Percentiles rank a stretch among this genome's conserved stretches.
These are phyloP conservation scores for Isoetes engelmannii DNA, from an alignment of 83 land plant species.

Conservation along the genomic window DNA sequence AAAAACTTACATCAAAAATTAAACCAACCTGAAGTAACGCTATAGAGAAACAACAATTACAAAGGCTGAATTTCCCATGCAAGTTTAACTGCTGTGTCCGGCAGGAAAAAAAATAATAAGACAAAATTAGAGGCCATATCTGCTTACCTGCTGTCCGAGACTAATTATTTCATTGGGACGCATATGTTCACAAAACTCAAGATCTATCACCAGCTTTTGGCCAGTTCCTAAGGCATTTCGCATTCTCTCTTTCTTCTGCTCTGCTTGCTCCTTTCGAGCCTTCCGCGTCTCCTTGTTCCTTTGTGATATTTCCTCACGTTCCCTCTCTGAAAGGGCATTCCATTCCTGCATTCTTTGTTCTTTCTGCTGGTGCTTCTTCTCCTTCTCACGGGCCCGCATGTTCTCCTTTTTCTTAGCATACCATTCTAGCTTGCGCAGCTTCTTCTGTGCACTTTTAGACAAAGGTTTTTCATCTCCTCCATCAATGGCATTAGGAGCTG, in stretches of 20 bases:
- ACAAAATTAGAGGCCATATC: background rate
- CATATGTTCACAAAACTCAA: conserved; percentile 78
- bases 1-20: background rate
- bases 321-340: conserved; percentile 52
- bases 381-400: conserved; percentile 53
- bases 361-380: conserved; percentile 38
- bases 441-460: conserved; percentile 70
- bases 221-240: conserved; percentile 45
- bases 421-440: conserved; percentile 56
- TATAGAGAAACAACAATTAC: background rate
- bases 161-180: conserved; percentile 53
- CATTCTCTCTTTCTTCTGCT: conserved; percentile 42
- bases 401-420: conserved; percentile 50
- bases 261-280: conserved; percentile 23
- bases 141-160: conserved; percentile 67
- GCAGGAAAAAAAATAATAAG: background rate
- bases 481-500: too few species aligned
- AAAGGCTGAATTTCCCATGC: background rate
- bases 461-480: conserved; percentile 20
- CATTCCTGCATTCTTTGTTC: conserved; percentile 68
- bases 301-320: conserved; percentile 32
- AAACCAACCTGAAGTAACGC: background rate
- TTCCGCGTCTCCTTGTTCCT: conserved; percentile 43
- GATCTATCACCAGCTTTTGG: conserved; percentile 78
- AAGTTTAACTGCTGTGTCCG: background rate